These are phyloP conservation scores for Aspergillus nidulans DNA, from an alignment of 495 filamentous ascomycete species.

Conservation along the genomic window DNA sequence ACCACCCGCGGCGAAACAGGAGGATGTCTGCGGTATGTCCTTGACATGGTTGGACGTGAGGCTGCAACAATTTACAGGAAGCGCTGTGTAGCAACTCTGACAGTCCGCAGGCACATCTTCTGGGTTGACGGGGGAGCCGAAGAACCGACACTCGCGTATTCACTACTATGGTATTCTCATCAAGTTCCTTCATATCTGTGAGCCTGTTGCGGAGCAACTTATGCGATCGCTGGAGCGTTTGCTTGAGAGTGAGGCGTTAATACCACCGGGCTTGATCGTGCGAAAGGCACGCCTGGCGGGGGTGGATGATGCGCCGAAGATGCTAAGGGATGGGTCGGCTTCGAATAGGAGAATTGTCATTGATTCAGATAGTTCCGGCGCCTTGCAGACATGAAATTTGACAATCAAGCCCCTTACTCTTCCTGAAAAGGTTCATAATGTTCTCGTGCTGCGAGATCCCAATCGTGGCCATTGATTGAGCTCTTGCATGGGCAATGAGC, in stretches of 20 bases:
- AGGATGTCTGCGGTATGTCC: background rate
- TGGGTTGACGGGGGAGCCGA: background rate
- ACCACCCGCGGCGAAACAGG: background rate
- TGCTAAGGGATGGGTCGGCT: background rate
- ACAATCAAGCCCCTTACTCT: background rate
- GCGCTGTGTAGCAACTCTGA: background rate
- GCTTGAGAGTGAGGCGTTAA: background rate
- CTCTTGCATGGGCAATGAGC: too few relatives aligned
- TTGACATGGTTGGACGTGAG: background rate
- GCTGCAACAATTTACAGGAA: background rate
- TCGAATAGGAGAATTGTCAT: background rate
- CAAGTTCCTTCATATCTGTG: background rate
- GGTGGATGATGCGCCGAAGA: background rate
- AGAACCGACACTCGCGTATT: background rate
- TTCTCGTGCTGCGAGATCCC: too few relatives aligned
- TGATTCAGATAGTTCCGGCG: background rate
- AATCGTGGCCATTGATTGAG: too few relatives aligned
- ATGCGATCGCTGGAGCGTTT: background rate
- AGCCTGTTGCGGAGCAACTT: background rate
- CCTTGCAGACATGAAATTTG: background rate
- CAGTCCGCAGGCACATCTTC: background rate
- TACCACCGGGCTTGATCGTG: background rate
- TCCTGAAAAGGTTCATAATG: too few relatives aligned
- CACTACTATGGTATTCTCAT: background rate
- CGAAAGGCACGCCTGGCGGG: background rate